These are phyloP conservation scores for Endotrypanum monterogeii DNA, from an alignment of 208 protist genomes.

Conservation along the genomic window DNA sequence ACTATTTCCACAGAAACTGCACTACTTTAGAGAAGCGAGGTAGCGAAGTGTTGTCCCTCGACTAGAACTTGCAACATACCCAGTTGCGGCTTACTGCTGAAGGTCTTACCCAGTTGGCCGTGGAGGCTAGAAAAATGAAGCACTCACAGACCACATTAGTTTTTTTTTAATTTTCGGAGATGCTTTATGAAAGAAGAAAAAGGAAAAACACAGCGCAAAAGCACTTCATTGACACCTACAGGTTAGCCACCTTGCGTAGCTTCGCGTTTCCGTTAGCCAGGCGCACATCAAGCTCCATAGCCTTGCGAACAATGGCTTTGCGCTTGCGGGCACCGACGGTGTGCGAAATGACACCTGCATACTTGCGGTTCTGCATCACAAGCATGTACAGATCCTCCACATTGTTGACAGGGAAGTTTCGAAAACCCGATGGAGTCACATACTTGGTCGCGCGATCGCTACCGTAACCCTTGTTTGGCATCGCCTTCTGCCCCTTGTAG, in stretches of 20 bases:
- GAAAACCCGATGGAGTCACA: slow-evolving; percentile 97
- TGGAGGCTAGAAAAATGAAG: neutral
- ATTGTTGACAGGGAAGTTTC: slow-evolving; percentile 96
- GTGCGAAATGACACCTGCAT: slow-evolving; percentile 97
- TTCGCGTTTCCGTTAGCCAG: slow-evolving; percentile 96
- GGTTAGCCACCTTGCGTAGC: slow-evolving; percentile 87
- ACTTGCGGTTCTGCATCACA: slow-evolving; percentile 99
- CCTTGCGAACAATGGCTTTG: slow-evolving; percentile 97
- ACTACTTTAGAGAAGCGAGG: too few relatives aligned
- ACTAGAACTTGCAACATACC: neutral
- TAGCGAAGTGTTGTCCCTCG: too few relatives aligned
- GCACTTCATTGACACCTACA: slow-evolving; percentile 26
- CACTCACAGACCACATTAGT: neutral
- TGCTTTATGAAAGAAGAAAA: slow-evolving; percentile 7
- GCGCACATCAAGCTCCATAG: slow-evolving; percentile 98
- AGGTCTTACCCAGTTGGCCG: neutral
- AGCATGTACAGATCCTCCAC: slow-evolving; percentile 98
- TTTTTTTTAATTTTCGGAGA: neutral
- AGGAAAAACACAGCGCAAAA: slow-evolving; percentile 5
- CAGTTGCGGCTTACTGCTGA: neutral
- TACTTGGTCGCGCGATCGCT: slow-evolving; percentile 97
- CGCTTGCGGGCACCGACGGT: slow-evolving; percentile 93
- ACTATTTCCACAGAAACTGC: neutral
- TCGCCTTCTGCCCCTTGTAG: slow-evolving; percentile 96
- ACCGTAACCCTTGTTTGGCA: slow-evolving; percentile 99